Evolutionary conservation across 2,329 filamentous ascomycete species (phyloP).

Genomic region (Neonectria coccinea): DNA sequence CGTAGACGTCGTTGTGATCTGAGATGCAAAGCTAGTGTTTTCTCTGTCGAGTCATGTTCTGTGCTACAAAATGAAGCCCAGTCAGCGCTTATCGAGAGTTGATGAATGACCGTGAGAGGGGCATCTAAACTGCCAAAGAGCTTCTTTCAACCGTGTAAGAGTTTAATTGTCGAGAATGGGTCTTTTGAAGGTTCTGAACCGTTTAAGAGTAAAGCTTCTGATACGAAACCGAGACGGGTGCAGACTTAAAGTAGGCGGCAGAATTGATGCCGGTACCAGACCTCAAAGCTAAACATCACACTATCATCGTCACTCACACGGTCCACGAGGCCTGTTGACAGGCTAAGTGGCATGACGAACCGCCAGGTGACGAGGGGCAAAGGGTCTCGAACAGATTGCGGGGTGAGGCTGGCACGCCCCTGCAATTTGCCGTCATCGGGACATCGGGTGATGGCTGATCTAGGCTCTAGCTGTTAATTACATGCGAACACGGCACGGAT

Average conservation of each 20-base stretch:
- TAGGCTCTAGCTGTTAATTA: background rate
- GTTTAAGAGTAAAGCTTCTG: background rate
- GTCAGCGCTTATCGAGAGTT: too few relatives aligned
- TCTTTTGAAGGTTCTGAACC: background rate
- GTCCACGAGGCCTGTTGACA: background rate
- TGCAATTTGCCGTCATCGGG: conserved; percentile 12
- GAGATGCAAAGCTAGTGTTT: too few relatives aligned
- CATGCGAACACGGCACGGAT: background rate
- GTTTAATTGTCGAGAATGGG: background rate
- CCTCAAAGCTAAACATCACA: background rate
- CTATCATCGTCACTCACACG: background rate
- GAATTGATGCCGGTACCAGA: background rate
- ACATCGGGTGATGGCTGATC: conserved; percentile 11
- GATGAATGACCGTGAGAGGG: too few relatives aligned
- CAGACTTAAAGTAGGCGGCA: background rate
- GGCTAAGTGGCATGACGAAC: conserved; percentile 7
- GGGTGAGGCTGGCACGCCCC: conserved; percentile 12
- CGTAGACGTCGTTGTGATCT: too few relatives aligned
- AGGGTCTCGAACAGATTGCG: conserved; percentile 15
- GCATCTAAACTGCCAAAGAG: too few relatives aligned
- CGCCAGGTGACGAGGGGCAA: background rate
- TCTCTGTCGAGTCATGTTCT: too few relatives aligned
- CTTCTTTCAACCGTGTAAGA: too few relatives aligned
- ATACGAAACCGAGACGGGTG: background rate
- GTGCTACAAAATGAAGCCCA: too few relatives aligned